A percentile compares a stretch with the other conserved stretches of the same genome.
phyloP scores from a whole-genome alignment of 768 basidiomycete genomes.

The Candolleomyces efflorescens region DNA sequence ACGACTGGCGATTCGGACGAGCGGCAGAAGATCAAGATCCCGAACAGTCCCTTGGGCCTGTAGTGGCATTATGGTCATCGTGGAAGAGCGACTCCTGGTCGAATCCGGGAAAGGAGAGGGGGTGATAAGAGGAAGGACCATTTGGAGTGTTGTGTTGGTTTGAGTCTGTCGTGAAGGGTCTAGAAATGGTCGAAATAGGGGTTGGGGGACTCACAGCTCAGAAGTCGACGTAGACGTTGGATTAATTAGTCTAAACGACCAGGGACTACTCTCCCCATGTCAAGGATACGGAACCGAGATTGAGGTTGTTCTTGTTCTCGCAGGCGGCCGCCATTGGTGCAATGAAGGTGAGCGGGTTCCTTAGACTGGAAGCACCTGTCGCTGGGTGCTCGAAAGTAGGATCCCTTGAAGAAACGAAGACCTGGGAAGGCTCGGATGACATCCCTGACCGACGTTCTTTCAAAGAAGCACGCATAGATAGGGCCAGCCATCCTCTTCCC shows the following conservation, averaged over 20 bases:
- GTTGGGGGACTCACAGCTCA: no score
- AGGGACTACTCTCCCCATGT: no score
- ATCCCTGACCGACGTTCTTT: not conserved
- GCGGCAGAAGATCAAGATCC: not conserved
- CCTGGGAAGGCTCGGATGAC: not conserved
- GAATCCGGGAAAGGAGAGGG: not conserved
- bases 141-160: not conserved
- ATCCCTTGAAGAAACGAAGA: not conserved
- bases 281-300: no score
- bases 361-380: not conserved
- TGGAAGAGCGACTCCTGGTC: not conserved
- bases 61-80: not conserved
- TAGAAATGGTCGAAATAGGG: not conserved
- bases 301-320: no score
- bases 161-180: not conserved
- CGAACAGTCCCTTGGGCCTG: not conserved
- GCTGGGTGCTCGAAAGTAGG: not conserved
- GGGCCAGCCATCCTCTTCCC: not conserved
- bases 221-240: no score
- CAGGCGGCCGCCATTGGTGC: not conserved
- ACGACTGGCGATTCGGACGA: not conserved
- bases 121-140: not conserved
- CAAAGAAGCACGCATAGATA: not conserved
- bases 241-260: no score
- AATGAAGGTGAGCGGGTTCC: not conserved